A percentile compares a stretch with the other conserved stretches of the same genome.
These are phyloP conservation scores for Bisporella sp. DNA, from an alignment of 2,329 filamentous ascomycete genomes.

Conservation along the genomic window DNA sequence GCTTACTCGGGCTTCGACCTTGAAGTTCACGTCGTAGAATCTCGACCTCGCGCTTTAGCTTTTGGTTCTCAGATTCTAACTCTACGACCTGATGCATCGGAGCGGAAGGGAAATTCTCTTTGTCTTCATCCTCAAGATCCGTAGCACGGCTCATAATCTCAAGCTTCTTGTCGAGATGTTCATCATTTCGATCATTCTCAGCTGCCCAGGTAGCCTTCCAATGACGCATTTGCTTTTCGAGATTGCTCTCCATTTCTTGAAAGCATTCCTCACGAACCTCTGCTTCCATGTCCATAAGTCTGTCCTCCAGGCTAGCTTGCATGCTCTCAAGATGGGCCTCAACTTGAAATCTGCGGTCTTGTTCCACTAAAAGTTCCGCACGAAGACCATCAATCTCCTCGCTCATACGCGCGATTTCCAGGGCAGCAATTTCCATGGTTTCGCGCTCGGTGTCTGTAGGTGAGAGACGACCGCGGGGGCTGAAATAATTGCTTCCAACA, in stretches of 20 bases:
- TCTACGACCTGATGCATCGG: conserved; percentile 43
- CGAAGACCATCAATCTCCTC: conserved; percentile 73
- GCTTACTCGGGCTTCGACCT: conserved; percentile 38
- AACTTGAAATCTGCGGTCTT: conserved; percentile 59
- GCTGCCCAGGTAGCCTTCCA: conserved; percentile 75
- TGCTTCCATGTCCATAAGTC: conserved; percentile 64
- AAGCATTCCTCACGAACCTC: conserved; percentile 85
- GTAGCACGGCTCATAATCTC: conserved; percentile 58
- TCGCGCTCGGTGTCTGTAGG: conserved; percentile 43
- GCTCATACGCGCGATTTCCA: conserved; percentile 73
- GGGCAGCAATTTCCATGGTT: conserved; percentile 74
- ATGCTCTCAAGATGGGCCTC: conserved; percentile 63
- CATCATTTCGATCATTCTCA: conserved; percentile 73
- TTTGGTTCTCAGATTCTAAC: conserved; percentile 64
- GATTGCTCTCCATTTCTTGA: conserved; percentile 72
- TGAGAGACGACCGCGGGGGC: conserved; percentile 25
- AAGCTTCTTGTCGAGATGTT: conserved; percentile 83
- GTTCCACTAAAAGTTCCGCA: conserved; percentile 62
- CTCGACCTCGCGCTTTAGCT: conserved; percentile 56
- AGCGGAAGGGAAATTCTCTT: conserved; percentile 44
- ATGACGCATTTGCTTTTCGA: conserved; percentile 68
- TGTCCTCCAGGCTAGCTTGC: conserved; percentile 43
- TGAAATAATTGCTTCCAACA: conserved; percentile 18
- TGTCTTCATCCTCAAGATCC: conserved; percentile 40
- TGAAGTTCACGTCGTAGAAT: conserved; percentile 58